Evolutionary conservation across 805 yeast genomes (phyloP), one percentile per base, ranked within the genome.

Genomic region (Blastobotrys terrestris): DNA sequence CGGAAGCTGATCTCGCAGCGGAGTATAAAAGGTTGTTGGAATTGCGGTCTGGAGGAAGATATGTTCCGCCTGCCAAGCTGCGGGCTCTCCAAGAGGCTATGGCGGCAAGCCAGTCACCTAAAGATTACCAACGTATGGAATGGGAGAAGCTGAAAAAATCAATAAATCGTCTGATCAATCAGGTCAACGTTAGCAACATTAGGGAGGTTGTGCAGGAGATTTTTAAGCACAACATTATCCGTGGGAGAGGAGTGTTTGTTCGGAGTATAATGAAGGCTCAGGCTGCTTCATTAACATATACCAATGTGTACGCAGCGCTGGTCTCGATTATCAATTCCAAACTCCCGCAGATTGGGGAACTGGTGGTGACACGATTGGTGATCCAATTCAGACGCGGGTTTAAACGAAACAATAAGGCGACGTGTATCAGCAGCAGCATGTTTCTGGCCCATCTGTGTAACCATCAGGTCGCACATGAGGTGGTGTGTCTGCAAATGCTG

Each of bases 331-430:
- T 89, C 8, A 85, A 86, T 65, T 76, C 85, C 3, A 79, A 84
- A 58, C 64, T 87, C 2, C 94, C 95, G 0, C 77, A 77, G 39
- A 68, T 87, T 15, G 96, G 95, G 1, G 77, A 77, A 52, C 64
- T 84, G 3, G 56, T 86, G 31, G 64, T 76, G 0, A 62, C 74
- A 6, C 72, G 94, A 55, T 66, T 84, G 22, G 70, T 85, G 1
- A 60, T 81, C 2, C 81, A 76, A 53, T 87, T 87, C 67, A 75
- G 83, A 45, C 73, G 75, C 56, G 76, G 76, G 0, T 83, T 72
- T 65, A 70, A 72, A 58, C 62, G 71, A 19, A 74, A 77, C 53
- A 76, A 81, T 59, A 76, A 74, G 53, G 56, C 61, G 0, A 57
- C 64, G 3, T 77, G 84, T 48, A 62, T 72, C 4, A 67, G 77